A percentile compares a stretch with the other conserved stretches of the same genome.
phyloP scores from a whole-genome alignment of 179 eudicot species.

The Silene coronaria region DNA sequence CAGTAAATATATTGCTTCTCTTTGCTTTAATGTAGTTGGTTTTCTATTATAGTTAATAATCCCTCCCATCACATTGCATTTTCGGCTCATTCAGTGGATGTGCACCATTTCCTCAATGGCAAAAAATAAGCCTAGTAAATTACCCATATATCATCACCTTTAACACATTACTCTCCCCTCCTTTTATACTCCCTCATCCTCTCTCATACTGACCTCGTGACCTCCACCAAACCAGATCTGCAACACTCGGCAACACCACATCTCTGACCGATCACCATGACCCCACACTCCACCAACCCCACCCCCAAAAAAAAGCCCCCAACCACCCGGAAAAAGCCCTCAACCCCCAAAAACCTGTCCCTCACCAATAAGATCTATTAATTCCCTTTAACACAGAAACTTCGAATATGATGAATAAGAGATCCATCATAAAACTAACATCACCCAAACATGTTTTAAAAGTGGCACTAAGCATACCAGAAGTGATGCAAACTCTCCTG shows the following conservation, averaged over 20 bases:
- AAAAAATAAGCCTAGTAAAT: not conserved
- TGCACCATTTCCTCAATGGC: not conserved
- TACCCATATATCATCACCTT: not conserved
- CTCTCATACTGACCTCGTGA: not conserved
- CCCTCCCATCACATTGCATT: not conserved
- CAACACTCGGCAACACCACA: not conserved
- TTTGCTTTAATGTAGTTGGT: too few relatives aligned
- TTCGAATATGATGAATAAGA: not conserved
- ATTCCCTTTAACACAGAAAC: not conserved
- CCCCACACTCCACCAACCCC: too few relatives aligned
- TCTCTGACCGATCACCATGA: not conserved
- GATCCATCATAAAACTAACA: not conserved
- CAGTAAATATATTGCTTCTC: not conserved
- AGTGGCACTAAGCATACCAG: slow-evolving; percentile 48
- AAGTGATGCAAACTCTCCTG: slow-evolving; percentile 96
- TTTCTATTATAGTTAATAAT: too few relatives aligned
- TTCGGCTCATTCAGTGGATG: not conserved
- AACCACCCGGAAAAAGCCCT: too few relatives aligned
- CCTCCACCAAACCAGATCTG: not conserved
- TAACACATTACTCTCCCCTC: not conserved
- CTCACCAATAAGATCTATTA: not conserved
- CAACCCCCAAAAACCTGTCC: too few relatives aligned
- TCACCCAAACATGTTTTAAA: not conserved
- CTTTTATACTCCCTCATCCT: not conserved
- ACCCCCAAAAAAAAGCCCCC: too few relatives aligned